Evolutionary conservation across 1,284 basidiomycete species (phyloP).

Genomic region (Trichosporon ovoides): DNA sequence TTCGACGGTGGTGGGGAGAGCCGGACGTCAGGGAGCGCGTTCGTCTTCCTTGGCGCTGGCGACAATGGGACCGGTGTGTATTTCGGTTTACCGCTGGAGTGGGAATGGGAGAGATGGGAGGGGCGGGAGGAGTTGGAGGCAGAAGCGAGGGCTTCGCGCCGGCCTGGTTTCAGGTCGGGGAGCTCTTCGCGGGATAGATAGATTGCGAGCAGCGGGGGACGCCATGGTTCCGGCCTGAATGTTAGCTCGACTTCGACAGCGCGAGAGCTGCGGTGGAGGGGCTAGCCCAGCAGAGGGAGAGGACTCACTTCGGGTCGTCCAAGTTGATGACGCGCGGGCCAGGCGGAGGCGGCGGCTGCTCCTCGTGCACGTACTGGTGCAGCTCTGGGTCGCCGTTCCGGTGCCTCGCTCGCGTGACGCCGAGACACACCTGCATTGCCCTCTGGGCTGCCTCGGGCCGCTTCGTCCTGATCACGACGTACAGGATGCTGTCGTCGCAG

Average conservation of each 20-base stretch:
- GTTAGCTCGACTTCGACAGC: not conserved
- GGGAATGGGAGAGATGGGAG: no score
- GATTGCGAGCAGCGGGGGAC: conserved; percentile 41
- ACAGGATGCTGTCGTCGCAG: conserved; percentile 34
- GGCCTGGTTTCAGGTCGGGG: conserved; percentile 35
- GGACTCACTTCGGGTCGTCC: conserved; percentile 28
- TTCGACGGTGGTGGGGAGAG: not conserved
- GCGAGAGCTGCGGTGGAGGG: no score
- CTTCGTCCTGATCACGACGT: conserved; percentile 40
- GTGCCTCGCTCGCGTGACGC: conserved; percentile 41
- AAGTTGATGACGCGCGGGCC: conserved; percentile 43
- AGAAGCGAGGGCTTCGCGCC: not conserved
- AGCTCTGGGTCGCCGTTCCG: conserved; percentile 38
- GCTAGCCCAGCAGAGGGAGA: not conserved
- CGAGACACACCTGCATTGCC: conserved; percentile 41
- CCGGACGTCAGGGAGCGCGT: not conserved
- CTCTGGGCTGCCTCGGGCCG: conserved; percentile 32
- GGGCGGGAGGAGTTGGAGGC: no score
- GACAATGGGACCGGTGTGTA: no score
- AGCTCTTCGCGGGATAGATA: conserved; percentile 46
- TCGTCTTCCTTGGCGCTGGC: no score
- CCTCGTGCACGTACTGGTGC: conserved; percentile 46
- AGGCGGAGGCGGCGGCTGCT: conserved; percentile 18
- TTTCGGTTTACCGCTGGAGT: no score
- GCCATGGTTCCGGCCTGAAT: conserved; percentile 21